Conservation (phyloP, 2,329 filamentous ascomycete species). For the Pseudopyrenochaeta lycopersici region DNA sequence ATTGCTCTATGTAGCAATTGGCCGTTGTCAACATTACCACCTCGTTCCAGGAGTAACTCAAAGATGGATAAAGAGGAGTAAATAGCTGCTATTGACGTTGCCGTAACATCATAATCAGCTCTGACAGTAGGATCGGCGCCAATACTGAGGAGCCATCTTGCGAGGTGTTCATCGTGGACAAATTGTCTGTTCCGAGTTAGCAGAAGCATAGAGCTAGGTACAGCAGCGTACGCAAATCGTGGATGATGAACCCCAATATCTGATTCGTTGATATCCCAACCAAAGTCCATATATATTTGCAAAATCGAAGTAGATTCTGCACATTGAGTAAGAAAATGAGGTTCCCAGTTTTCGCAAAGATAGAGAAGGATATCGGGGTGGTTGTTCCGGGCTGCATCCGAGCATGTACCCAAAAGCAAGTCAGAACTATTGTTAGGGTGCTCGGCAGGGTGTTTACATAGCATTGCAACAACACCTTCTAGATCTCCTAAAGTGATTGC, state of each 20-base stretch:
- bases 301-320: not conserved
- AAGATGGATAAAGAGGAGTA: not conserved
- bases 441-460: not conserved
- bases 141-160: not conserved
- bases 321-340: not conserved
- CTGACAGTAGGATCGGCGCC: not conserved
- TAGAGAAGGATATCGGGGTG: not conserved
- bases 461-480: not conserved
- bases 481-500: too few relatives aligned
- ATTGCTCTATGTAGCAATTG: not conserved
- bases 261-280: not conserved
- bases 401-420: not conserved
- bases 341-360: not conserved
- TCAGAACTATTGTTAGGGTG: not conserved
- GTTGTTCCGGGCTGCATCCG: not conserved
- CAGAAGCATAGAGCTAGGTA: not conserved
- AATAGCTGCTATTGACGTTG: not conserved
- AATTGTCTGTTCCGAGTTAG: not conserved
- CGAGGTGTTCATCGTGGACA: not conserved
- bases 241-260: not conserved
- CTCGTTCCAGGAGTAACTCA: not conserved
- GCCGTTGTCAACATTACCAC: not conserved
- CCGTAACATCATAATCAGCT: not conserved
- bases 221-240: not conserved
- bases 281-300: slow-evolving; percentile 1